These are phyloP conservation scores for Candolleomyces efflorescens DNA, from an alignment of 768 basidiomycete genomes.

Conservation along the genomic window DNA sequence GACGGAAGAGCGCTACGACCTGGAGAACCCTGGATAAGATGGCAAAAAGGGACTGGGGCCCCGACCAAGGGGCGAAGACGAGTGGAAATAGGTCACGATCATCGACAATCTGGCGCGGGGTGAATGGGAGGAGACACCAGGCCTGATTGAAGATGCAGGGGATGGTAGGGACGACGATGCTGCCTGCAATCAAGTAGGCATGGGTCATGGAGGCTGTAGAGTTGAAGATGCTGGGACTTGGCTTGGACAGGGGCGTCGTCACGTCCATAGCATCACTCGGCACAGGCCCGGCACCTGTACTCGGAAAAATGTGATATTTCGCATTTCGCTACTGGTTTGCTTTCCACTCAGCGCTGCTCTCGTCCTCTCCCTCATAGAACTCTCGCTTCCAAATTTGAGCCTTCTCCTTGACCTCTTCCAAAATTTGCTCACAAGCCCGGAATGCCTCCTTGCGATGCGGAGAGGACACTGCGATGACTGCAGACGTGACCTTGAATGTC, in stretches of 20 bases:
- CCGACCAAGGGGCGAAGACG: slow-evolving; percentile 32
- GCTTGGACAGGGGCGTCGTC: not conserved
- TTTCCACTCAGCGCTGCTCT: slow-evolving; percentile 68
- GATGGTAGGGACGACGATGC: slow-evolving; percentile 13
- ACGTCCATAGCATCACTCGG: no score
- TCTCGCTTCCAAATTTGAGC: slow-evolving; percentile 93
- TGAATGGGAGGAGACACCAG: slow-evolving; percentile 21
- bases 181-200: not conserved
- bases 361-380: slow-evolving; percentile 69
- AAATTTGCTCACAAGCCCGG: slow-evolving; percentile 69
- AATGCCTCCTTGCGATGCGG: slow-evolving; percentile 85
- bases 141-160: slow-evolving; percentile 12
- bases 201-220: not conserved
- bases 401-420: slow-evolving; percentile 82
- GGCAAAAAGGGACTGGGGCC: slow-evolving; percentile 18
- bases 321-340: slow-evolving; percentile 38
- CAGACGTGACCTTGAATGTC: not conserved
- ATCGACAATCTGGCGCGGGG: slow-evolving; percentile 34
- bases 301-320: slow-evolving; percentile 7
- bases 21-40: slow-evolving; percentile 23
- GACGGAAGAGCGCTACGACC: slow-evolving; percentile 14
- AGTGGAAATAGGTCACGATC: slow-evolving; percentile 27
- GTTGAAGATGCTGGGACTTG: no score
- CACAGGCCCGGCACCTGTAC: not conserved
- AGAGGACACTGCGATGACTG: slow-evolving; percentile 78